Base-by-base conservation (phyloP, 768 basidiomycete genomes). In the Leccinum subgranulosum region DNA sequence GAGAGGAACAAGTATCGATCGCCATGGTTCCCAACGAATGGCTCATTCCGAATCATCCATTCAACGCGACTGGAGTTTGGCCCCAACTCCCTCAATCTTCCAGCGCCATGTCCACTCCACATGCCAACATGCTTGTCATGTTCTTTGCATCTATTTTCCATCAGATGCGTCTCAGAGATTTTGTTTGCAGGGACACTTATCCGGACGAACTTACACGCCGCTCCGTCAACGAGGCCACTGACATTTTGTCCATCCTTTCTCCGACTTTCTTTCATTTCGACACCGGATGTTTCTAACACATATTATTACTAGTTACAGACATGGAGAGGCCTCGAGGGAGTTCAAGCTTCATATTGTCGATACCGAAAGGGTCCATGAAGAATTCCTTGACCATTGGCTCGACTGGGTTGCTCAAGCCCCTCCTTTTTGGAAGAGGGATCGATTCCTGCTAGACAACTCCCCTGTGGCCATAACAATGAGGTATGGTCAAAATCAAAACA, bases 401-500 rank as follows among this genome's bases (percentile, higher is more conserved):
- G 15, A 14, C 8, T 61, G 60, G 60, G 53, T 60, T 7, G 12
- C 4, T 1, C 1, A 27, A 1, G 60, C 56, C 0, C 60, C 60
- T 12, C 3, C 3, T 0, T 4, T 27, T 0, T 60, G 56, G 56
- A 58, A 58, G 10, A 1, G 3, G 0, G 57, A 61, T 9, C 11
- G 17, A 0, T 61, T 61, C 23, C 23, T 61, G 1, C 25, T 29
- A 0, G 23, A 55, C 8, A 58, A 61, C 47, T n/a, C 34, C 0
- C 60, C 53, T 1, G 21, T 61, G 8, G 53, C 53, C 1, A 11
- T 61, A 36, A 49, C 60, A 1, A 19, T 61, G 17, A 28, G 57
- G 0, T 61, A 61, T 5, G 60, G 60, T 0, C 60, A 61, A 11
- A 61, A 61, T 2, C 60, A 61, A 8, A 3, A 9, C 9, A 9